These are phyloP conservation scores for Carpinus viminea DNA, from an alignment of 306 rosid species.

Conservation along the genomic window DNA sequence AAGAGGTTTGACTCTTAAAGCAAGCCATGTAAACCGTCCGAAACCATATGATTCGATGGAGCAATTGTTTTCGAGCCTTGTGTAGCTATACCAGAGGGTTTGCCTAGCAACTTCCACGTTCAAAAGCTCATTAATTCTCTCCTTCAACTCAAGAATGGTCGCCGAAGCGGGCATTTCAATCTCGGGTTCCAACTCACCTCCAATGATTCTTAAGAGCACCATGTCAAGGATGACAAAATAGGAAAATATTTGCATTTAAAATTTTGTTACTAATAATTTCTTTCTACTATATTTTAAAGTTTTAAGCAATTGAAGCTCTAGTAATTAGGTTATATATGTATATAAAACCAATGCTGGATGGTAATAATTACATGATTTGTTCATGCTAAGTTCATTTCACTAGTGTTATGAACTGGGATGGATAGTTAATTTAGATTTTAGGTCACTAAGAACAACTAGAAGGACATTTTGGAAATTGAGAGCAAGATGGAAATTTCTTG, in stretches of 20 bases:
- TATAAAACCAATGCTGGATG: neutral
- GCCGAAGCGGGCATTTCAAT: slow-evolving; percentile 7
- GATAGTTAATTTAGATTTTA: neutral
- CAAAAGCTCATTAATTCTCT: slow-evolving; percentile 21
- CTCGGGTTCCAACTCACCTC: slow-evolving; percentile 33
- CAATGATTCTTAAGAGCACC: neutral
- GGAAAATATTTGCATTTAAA: neutral
- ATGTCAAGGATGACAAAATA: neutral
- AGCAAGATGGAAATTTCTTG: too few species aligned
- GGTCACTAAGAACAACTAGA: too few species aligned
- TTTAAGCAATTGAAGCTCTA: neutral
- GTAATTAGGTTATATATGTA: too few species aligned
- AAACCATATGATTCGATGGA: neutral
- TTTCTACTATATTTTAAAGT: neutral
- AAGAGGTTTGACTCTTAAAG: slow-evolving; percentile 25
- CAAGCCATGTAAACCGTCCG: neutral
- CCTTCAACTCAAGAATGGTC: slow-evolving; percentile 29
- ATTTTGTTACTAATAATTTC: neutral
- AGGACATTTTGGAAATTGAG: too few species aligned
- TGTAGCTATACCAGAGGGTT: slow-evolving; percentile 22
- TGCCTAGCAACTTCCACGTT: slow-evolving; percentile 29
- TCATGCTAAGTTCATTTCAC: neutral
- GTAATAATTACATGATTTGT: neutral
- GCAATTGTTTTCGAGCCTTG: slow-evolving; percentile 5
- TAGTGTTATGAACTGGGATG: neutral